Evolutionary conservation across 2,329 filamentous ascomycete genomes (phyloP).

Genomic region (Diaporthe sp.): DNA sequence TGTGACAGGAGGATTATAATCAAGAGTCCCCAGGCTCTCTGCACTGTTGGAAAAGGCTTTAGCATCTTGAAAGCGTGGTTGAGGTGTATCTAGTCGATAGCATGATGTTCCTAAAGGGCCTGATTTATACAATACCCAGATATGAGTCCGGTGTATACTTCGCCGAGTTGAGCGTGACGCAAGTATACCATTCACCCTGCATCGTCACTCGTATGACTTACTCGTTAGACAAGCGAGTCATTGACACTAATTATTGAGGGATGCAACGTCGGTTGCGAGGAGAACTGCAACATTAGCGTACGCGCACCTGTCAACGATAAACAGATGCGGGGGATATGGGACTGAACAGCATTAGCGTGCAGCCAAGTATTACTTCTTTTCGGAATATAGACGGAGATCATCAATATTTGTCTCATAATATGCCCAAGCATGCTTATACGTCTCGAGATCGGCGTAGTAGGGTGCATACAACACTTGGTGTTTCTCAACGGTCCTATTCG

Average conservation of each 20-base stretch:
- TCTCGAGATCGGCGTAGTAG: not conserved
- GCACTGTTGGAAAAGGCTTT: not conserved
- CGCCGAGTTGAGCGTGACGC: not conserved
- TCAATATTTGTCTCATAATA: too few relatives aligned
- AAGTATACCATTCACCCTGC: not conserved
- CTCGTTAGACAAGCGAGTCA: not conserved
- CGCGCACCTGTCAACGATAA: not conserved
- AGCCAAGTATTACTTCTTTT: not conserved
- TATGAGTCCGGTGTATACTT: not conserved
- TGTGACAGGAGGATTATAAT: not conserved
- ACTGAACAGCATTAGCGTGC: not conserved
- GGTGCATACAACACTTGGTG: not conserved
- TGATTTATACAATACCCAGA: not conserved
- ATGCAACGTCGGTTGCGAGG: slow-evolving; percentile 8
- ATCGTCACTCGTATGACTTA: not conserved
- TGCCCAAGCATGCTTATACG: not conserved
- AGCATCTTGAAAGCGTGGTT: not conserved
- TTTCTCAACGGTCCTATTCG: not conserved
- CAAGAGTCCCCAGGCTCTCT: not conserved
- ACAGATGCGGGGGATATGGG: not conserved
- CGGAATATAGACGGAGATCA: not conserved
- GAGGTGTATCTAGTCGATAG: not conserved
- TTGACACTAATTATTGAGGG: not conserved
- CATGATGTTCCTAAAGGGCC: not conserved
- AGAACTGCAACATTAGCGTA: slow-evolving; percentile 9